phyloP scores from a whole-genome alignment of 75 land plant species.

The Cunninghamia lanceolata region DNA sequence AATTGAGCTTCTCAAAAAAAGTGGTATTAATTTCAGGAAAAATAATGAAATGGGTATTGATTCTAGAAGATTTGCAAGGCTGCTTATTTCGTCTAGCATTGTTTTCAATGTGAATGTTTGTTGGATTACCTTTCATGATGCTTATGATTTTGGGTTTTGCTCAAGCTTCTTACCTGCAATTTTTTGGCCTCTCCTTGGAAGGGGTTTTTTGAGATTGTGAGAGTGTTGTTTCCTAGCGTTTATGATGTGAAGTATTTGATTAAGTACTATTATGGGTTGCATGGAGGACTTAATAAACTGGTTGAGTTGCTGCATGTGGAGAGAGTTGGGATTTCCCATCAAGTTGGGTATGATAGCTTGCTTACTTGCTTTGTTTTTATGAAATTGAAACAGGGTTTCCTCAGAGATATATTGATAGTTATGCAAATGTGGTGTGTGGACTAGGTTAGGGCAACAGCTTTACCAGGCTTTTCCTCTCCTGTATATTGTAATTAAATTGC shows the following conservation, averaged over 20 bases:
- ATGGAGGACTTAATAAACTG: conserved; percentile 57
- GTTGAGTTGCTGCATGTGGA: conserved; percentile 50
- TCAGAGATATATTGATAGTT: no score
- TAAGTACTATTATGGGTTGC: conserved; percentile 42
- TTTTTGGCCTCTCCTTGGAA: no score
- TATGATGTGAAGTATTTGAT: conserved; percentile 65
- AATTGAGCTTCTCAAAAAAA: no score
- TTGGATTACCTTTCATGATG: conserved; percentile 68
- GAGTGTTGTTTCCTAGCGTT: conserved; percentile 47
- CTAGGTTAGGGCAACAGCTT: no score
- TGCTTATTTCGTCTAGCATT: conserved; percentile 59
- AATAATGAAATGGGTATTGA: no score
- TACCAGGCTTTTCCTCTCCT: no score
- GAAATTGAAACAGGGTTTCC: no score
- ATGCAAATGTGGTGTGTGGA: no score
- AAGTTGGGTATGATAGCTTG: conserved; percentile 66
- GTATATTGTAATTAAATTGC: no score
- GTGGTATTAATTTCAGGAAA: no score
- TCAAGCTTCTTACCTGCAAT: no score
- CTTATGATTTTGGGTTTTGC: conserved; percentile 62
- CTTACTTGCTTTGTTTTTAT: conserved; percentile 52
- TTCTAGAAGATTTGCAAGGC: conserved; percentile 41
- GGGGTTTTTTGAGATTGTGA: conserved; percentile 43
- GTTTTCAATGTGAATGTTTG: conserved; percentile 49
- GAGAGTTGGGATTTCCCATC: conserved; percentile 60